phyloP scores from a whole-genome alignment of 169 alveolate genomes.

The Plasmodium inui region DNA sequence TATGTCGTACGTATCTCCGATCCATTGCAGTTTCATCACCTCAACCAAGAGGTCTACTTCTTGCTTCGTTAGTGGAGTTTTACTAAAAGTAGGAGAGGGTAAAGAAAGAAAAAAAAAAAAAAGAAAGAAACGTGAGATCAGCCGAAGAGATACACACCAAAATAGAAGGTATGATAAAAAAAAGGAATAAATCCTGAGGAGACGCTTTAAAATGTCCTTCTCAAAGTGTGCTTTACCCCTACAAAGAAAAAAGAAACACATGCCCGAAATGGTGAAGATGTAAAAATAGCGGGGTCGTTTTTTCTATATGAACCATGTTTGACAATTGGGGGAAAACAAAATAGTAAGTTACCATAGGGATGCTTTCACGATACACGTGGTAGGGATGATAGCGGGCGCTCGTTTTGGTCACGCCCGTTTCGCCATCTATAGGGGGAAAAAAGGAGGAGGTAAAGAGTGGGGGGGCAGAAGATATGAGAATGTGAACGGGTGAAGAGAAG shows the following conservation, averaged over 20 bases:
- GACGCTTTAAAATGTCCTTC: not conserved
- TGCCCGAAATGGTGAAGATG: not conserved
- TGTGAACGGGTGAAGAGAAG: not conserved
- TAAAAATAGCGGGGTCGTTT: not conserved
- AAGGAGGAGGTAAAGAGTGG: not conserved
- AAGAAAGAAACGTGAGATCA: not conserved
- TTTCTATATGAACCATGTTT: not conserved
- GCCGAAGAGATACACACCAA: not conserved
- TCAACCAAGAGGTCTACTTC: conserved; percentile 60
- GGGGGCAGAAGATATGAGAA: not conserved
- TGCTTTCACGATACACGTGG: conserved; percentile 65
- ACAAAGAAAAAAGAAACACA: conserved; percentile 5
- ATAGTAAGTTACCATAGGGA: conserved; percentile 35
- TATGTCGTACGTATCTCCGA: conserved; percentile 66
- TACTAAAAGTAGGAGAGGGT: not conserved
- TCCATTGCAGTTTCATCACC: conserved; percentile 62
- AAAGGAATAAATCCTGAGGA: not conserved
- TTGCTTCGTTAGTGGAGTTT: conserved; percentile 38
- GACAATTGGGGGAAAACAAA: not conserved
- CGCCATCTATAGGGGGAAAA: conserved; percentile 11
- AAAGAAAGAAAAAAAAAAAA: too few relatives aligned
- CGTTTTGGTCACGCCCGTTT: conserved; percentile 66
- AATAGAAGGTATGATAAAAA: not conserved
- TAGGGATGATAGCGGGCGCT: conserved; percentile 35
- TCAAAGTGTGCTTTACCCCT: conserved; percentile 4